These are phyloP conservation scores for Xylariales sp. DNA, from an alignment of 2,329 filamentous ascomycete species.

Conservation along the genomic window DNA sequence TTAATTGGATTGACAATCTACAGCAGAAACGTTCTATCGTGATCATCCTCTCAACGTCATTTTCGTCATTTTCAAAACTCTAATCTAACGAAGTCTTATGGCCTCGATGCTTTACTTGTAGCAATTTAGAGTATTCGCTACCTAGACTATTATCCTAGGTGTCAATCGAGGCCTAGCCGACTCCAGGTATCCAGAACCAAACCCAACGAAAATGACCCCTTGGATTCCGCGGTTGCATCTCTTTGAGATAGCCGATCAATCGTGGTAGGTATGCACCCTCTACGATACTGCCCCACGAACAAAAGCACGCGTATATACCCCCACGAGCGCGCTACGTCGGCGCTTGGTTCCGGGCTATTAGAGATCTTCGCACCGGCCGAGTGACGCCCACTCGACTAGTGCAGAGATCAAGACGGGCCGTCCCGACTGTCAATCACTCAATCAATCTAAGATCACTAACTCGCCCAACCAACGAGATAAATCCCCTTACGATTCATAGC, in stretches of 20 bases:
- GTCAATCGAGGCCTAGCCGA: background rate
- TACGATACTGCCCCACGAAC: background rate
- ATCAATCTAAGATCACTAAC: too few relatives aligned
- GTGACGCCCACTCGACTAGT: background rate
- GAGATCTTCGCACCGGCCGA: background rate
- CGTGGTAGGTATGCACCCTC: constrained; percentile 62
- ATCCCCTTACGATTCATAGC: too few relatives aligned
- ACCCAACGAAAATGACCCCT: constrained; percentile 48
- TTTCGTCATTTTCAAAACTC: too few relatives aligned
- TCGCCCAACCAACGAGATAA: background rate
- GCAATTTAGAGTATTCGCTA: background rate
- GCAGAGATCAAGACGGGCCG: constrained; percentile 6
- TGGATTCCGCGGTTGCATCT: constrained; percentile 70
- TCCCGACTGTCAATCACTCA: background rate
- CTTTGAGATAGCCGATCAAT: constrained; percentile 75
- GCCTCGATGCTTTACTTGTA: background rate
- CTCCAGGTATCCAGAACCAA: background rate
- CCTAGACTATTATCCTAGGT: background rate
- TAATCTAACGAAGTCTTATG: too few relatives aligned
- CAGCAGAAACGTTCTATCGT: too few relatives aligned
- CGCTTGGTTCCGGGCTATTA: background rate
- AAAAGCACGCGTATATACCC: background rate
- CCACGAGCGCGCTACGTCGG: background rate
- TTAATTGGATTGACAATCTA: too few relatives aligned
- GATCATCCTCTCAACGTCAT: too few relatives aligned